These are phyloP conservation scores for Pyrenophora tritici-repentis DNA, from an alignment of 2,329 filamentous ascomycete genomes.

Conservation along the genomic window DNA sequence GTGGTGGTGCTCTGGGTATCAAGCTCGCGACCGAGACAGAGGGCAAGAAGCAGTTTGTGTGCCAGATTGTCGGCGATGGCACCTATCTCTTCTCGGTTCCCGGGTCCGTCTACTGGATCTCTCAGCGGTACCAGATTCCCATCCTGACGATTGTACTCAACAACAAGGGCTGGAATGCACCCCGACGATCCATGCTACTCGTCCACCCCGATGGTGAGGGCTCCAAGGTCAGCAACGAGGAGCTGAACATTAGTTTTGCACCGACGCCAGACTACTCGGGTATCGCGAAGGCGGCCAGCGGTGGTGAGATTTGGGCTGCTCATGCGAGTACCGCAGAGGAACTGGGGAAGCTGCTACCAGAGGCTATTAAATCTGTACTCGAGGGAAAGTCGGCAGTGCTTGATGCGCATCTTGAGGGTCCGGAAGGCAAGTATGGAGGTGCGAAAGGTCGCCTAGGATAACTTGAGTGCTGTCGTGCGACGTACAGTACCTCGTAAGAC, in stretches of 20 bases:
- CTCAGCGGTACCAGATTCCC: constrained; percentile 67
- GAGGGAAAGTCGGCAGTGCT: constrained; percentile 64
- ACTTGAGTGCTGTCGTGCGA: no score
- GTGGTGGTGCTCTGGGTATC: constrained; percentile 74
- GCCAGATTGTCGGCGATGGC: constrained; percentile 67
- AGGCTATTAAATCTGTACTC: constrained; percentile 64
- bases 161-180: constrained; percentile 74
- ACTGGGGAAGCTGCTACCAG: constrained; percentile 58
- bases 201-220: constrained; percentile 69
- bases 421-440: constrained; percentile 58
- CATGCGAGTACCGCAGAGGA: constrained; percentile 62
- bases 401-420: constrained; percentile 64
- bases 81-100: constrained; percentile 70
- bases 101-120: constrained; percentile 71
- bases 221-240: constrained; percentile 64
- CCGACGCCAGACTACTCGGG: constrained; percentile 70
- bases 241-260: constrained; percentile 69
- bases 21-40: constrained; percentile 69
- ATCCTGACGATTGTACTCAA: constrained; percentile 70
- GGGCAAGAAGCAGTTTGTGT: constrained; percentile 47
- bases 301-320: constrained; percentile 65
- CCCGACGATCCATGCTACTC: constrained; percentile 63
- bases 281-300: constrained; percentile 68
- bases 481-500: no score
- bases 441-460: constrained; percentile 21